These are phyloP conservation scores for Marchantia paleacea DNA, from an alignment of 225 moss, liverwort and hornwort genomes.

Conservation along the genomic window DNA sequence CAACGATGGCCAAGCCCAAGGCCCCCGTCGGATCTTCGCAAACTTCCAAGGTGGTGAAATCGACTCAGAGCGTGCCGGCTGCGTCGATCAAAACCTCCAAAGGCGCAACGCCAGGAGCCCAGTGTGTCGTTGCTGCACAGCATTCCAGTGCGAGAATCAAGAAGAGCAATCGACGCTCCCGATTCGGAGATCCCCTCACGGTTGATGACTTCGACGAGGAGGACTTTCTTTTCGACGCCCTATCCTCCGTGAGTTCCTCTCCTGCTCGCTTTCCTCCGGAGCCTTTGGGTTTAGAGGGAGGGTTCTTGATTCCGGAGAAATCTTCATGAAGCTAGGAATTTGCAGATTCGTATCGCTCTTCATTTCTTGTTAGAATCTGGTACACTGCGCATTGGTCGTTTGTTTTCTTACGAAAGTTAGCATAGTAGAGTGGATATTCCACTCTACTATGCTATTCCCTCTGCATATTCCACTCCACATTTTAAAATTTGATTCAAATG, in stretches of 20 bases:
- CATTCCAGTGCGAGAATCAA: conserved; percentile 58
- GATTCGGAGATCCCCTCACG: conserved; percentile 48
- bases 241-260: conserved; percentile 42
- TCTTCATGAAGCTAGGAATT: too few relatives aligned
- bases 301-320: not conserved
- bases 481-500: not conserved
- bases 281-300: not conserved
- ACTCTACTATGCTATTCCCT: too few relatives aligned
- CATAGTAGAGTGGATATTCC: too few relatives aligned
- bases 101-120: not conserved
- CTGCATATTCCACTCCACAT: not conserved
- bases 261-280: not conserved
- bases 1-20: not conserved
- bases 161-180: conserved; percentile 53
- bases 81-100: not conserved
- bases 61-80: not conserved
- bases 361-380: too few relatives aligned
- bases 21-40: not conserved
- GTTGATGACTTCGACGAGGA: conserved; percentile 50
- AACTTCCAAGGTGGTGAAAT: not conserved
- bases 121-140: conserved; percentile 26
- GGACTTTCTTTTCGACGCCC: conserved; percentile 40
- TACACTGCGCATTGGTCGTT: too few relatives aligned
- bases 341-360: too few relatives aligned
- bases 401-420: too few relatives aligned